Percentiles rank a stretch among this genome's conserved stretches.
phyloP scores from a whole-genome alignment of 139 green algal genomes.

The Prasinococcaceae sp. region DNA sequence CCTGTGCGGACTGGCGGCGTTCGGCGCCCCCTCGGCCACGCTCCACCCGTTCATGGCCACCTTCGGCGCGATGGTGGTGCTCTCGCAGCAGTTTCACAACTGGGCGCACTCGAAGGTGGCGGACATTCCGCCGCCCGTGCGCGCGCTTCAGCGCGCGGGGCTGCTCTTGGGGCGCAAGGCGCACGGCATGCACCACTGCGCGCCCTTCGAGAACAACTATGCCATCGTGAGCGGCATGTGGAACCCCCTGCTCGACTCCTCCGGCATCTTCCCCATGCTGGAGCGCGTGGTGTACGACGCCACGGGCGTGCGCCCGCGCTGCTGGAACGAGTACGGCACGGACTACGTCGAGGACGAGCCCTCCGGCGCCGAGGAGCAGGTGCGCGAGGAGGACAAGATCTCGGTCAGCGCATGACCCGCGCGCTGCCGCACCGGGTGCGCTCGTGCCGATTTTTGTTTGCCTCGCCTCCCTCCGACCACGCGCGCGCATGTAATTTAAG shows the following conservation, averaged over 20 bases:
- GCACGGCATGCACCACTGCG: conserved; percentile 82
- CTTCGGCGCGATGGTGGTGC: conserved; percentile 63
- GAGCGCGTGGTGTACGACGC: conserved; percentile 40
- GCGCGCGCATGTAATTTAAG: too few relatives aligned
- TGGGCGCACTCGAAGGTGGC: conserved; percentile 86
- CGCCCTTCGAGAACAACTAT: conserved; percentile 93
- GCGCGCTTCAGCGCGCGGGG: conserved; percentile 59
- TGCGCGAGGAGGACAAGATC: background rate
- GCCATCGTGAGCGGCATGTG: conserved; percentile 85
- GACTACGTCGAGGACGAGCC: conserved; percentile 13
- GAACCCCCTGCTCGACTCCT: conserved; percentile 70
- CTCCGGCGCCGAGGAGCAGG: background rate
- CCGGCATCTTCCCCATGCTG: conserved; percentile 41
- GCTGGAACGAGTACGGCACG: conserved; percentile 52
- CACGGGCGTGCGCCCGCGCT: conserved; percentile 75
- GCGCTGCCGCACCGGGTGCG: background rate
- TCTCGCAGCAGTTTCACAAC: conserved; percentile 93
- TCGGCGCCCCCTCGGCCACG: too few relatives aligned
- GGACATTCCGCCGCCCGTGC: conserved; percentile 52
- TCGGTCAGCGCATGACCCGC: background rate
- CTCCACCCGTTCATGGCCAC: conserved; percentile 45
- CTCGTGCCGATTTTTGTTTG: too few relatives aligned
- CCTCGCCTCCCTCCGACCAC: too few relatives aligned
- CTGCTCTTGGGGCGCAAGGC: conserved; percentile 60
- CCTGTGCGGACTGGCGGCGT: too few relatives aligned